Evolutionary conservation across 805 yeast genomes (phyloP).

Genomic region (Saturnispora mendoncae): DNA sequence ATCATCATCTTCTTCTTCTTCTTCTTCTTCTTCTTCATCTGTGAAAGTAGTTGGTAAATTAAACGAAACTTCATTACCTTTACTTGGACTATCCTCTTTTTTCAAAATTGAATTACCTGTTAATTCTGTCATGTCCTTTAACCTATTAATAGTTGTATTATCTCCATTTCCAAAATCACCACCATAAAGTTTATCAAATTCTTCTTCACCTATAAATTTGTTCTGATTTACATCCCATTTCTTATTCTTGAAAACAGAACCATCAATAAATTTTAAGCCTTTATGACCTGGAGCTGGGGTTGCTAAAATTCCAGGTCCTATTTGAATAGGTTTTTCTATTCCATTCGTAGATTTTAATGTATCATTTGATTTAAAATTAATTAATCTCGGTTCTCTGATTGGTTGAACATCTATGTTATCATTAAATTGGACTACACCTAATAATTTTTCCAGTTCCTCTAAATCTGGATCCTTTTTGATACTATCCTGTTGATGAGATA

Average conservation of each 20-base stretch:
- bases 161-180: conserved; percentile 11
- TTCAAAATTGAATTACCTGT: conserved; percentile 5
- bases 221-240: conserved; percentile 23
- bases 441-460: conserved; percentile 5
- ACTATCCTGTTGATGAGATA: not conserved
- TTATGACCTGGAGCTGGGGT: conserved; percentile 14
- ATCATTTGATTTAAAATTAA: not conserved
- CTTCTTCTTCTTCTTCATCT: not conserved
- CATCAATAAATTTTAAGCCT: conserved; percentile 26
- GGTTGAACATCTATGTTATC: not conserved
- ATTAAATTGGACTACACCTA: conserved; percentile 6
- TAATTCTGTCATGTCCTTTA: conserved; percentile 2
- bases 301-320: conserved; percentile 8
- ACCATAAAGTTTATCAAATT: conserved; percentile 11
- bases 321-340: not conserved
- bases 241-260: conserved; percentile 26
- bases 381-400: conserved; percentile 3
- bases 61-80: conserved; percentile 18
- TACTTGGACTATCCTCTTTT: not conserved
- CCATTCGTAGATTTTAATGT: not conserved
- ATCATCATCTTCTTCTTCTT: not conserved
- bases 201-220: conserved; percentile 20
- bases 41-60: conserved; percentile 12
- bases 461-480: not conserved
- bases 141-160: conserved; percentile 5